A percentile compares a stretch with the other conserved stretches of the same genome.
phyloP scores from a whole-genome alignment of 768 basidiomycete genomes.

The Amylocystis lapponica region DNA sequence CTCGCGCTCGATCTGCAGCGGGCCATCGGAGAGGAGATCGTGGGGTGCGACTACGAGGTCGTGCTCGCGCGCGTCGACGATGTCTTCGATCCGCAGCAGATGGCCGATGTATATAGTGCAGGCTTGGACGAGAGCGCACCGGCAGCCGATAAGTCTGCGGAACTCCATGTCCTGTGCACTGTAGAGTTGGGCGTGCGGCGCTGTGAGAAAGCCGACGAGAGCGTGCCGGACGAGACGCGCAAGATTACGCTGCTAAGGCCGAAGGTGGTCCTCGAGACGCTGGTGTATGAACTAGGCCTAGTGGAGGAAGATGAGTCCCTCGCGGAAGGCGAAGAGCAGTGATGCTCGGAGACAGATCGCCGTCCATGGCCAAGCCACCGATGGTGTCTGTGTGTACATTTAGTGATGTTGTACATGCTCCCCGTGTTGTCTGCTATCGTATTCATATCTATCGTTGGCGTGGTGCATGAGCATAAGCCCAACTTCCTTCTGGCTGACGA shows the following conservation, averaged over 20 bases:
- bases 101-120: slow-evolving; percentile 12
- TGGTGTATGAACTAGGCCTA: slow-evolving; percentile 15
- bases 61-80: slow-evolving; percentile 8
- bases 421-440: no score
- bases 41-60: slow-evolving; percentile 12
- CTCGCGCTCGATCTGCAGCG: slow-evolving; percentile 12
- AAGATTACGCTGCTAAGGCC: slow-evolving; percentile 30
- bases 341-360: no score
- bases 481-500: no score
- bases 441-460: no score
- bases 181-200: slow-evolving; percentile 33
- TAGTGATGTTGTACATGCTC: no score
- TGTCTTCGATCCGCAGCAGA: not conserved
- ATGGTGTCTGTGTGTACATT: no score
- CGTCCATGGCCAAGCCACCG: no score
- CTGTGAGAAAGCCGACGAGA: slow-evolving; percentile 20
- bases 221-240: slow-evolving; percentile 21
- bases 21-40: slow-evolving; percentile 10
- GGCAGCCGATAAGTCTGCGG: not conserved
- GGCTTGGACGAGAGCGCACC: not conserved
- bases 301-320: slow-evolving; percentile 15
- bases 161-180: slow-evolving; percentile 27
- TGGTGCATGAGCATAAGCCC: no score
- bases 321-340: not conserved
- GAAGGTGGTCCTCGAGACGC: slow-evolving; percentile 32